Percentiles rank a stretch among this genome's conserved stretches.
These are phyloP conservation scores for Yamadazyma pseudoaaseri DNA, from an alignment of 1,139 yeast genomes.

Conservation along the genomic window DNA sequence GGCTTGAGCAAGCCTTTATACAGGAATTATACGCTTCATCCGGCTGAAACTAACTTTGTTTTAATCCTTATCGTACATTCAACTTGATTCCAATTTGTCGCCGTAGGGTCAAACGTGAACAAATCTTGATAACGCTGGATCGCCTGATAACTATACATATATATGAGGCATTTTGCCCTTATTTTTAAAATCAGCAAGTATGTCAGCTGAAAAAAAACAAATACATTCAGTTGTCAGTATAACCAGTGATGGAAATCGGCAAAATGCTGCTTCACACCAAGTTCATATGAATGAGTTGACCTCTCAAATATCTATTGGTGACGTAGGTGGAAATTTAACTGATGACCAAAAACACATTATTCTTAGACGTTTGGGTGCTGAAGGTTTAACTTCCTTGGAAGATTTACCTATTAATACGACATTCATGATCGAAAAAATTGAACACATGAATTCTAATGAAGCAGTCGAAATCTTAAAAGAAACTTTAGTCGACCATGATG, in stretches of 20 bases:
- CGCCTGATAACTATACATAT: too few relatives aligned
- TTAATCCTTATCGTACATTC: too few relatives aligned
- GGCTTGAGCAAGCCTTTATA: too few relatives aligned
- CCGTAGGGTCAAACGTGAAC: too few relatives aligned
- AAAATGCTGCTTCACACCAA: slow-evolving; percentile 18
- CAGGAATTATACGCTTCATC: too few relatives aligned
- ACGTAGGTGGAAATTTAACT: slow-evolving; percentile 22
- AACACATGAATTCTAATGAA: slow-evolving; percentile 33
- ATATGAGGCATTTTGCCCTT: too few relatives aligned
- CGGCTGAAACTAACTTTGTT: too few relatives aligned
- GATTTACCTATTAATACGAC: slow-evolving; percentile 32
- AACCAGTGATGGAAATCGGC: slow-evolving; percentile 5
- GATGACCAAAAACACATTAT: slow-evolving; percentile 25
- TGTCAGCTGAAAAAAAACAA: too few relatives aligned
- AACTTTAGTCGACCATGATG: slow-evolving; percentile 37
- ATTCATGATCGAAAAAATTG: slow-evolving; percentile 40
- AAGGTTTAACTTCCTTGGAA: slow-evolving; percentile 22
- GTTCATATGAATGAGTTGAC: slow-evolving; percentile 19
- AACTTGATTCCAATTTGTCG: too few relatives aligned
- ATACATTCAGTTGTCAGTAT: too few relatives aligned
- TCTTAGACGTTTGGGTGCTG: slow-evolving; percentile 26
- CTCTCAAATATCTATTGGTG: slow-evolving; percentile 21
- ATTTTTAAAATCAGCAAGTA: too few relatives aligned
- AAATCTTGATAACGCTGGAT: too few relatives aligned
- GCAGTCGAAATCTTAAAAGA: slow-evolving; percentile 40